Conservation (phyloP, 805 yeast genomes). For the Candida germanica region DNA sequence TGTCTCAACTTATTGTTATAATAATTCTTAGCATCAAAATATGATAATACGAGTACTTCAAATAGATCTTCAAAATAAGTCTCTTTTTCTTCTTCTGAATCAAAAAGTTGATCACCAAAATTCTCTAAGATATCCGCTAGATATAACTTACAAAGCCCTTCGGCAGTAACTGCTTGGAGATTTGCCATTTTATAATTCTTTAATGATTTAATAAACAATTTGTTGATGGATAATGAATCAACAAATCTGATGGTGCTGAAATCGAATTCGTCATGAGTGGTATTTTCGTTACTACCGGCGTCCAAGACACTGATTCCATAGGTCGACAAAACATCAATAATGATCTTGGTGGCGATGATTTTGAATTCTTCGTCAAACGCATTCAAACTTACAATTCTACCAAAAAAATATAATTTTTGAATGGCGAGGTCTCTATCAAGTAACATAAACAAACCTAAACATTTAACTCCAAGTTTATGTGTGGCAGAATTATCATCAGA, state of each 20-base stretch:
- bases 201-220: slow-evolving; percentile 65
- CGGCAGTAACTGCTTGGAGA: slow-evolving; percentile 79
- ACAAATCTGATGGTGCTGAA: slow-evolving; percentile 26
- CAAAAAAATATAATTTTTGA: slow-evolving; percentile 61
- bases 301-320: slow-evolving; percentile 73
- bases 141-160: slow-evolving; percentile 78
- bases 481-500: slow-evolving; percentile 48
- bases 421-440: slow-evolving; percentile 61
- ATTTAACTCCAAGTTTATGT: slow-evolving; percentile 63
- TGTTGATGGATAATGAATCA: slow-evolving; percentile 63
- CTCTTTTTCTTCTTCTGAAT: slow-evolving; percentile 14
- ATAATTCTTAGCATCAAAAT: slow-evolving; percentile 67
- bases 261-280: slow-evolving; percentile 37
- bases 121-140: slow-evolving; percentile 73
- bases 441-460: slow-evolving; percentile 78
- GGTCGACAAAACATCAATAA: slow-evolving; percentile 74
- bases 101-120: slow-evolving; percentile 38
- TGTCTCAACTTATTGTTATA: slow-evolving; percentile 69
- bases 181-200: slow-evolving; percentile 55
- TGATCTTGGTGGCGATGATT: slow-evolving; percentile 60
- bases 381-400: slow-evolving; percentile 54
- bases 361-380: slow-evolving; percentile 63
- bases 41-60: slow-evolving; percentile 67
- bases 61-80: slow-evolving; percentile 41
- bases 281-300: slow-evolving; percentile 37